These are phyloP conservation scores for Rhododendron griersonianum DNA, from an alignment of 148 eudicot species.

Conservation along the genomic window DNA sequence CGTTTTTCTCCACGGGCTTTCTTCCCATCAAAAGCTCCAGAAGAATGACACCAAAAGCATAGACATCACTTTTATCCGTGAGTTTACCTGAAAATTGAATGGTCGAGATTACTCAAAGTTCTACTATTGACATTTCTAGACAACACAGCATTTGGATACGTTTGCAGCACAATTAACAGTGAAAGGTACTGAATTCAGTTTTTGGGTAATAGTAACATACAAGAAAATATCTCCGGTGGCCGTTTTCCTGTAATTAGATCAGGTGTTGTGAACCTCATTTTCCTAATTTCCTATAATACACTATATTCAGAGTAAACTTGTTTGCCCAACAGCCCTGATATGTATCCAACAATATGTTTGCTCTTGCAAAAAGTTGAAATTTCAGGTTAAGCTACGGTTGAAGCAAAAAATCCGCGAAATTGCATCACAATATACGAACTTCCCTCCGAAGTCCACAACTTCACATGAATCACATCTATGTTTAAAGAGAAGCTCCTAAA, in stretches of 20 bases:
- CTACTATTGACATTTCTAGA: not conserved
- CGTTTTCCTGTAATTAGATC: not conserved
- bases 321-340: not conserved
- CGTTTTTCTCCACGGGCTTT: conserved; percentile 46
- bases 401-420: not conserved
- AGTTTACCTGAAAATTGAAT: conserved; percentile 46
- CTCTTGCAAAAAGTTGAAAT: not conserved
- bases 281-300: not conserved
- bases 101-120: not conserved
- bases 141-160: not conserved
- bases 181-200: not conserved
- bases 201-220: not conserved
- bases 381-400: not conserved
- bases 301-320: not conserved
- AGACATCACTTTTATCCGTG: conserved; percentile 81
- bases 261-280: not conserved
- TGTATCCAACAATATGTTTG: not conserved
- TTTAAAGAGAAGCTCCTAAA: not conserved
- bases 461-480: not conserved
- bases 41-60: conserved; percentile 73
- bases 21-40: conserved; percentile 69
- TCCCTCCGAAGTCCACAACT: not conserved
- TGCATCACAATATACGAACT: not conserved
- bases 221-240: not conserved
- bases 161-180: not conserved